Percentiles rank a stretch among this genome's conserved stretches.
Conservation (phyloP, 257 asterid species). For the Capsicum baccatum region DNA sequence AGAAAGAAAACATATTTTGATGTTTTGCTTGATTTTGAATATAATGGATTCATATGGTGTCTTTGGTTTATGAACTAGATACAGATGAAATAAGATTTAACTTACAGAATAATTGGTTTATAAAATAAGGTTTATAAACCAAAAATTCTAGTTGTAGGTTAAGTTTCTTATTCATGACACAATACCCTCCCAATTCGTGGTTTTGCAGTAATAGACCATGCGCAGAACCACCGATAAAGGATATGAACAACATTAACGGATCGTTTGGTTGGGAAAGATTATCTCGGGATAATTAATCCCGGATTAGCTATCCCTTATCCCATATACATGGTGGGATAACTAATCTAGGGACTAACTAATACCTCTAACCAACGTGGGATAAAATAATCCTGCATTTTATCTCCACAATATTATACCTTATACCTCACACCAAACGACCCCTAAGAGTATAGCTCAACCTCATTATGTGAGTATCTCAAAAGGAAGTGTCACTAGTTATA, state of each 20-base stretch:
- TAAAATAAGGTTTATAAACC: neutral
- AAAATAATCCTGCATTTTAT: too few relatives aligned
- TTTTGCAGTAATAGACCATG: neutral
- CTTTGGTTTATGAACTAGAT: neutral
- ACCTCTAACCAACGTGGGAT: too few relatives aligned
- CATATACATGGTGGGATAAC: too few relatives aligned
- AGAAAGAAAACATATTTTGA: neutral
- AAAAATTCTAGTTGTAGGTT: neutral
- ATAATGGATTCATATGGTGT: neutral
- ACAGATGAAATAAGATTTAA: neutral
- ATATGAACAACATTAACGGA: neutral
- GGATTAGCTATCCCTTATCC: too few relatives aligned
- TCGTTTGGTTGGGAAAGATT: too few relatives aligned
- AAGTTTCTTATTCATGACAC: neutral
- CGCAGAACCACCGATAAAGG: neutral
- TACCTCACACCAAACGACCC: too few relatives aligned
- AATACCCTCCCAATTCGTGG: neutral
- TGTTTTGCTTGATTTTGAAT: neutral
- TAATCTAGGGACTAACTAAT: too few relatives aligned
- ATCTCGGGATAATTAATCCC: too few relatives aligned
- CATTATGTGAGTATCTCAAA: constrained; percentile 13
- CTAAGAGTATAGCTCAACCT: neutral
- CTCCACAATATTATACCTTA: too few relatives aligned
- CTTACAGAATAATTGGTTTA: neutral
- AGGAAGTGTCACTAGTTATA: neutral